Percentiles rank a stretch among this genome's conserved stretches.
Evolutionary conservation across 2,329 filamentous ascomycete species (phyloP).

Genomic region (Colletotrichum cordylinicola): DNA sequence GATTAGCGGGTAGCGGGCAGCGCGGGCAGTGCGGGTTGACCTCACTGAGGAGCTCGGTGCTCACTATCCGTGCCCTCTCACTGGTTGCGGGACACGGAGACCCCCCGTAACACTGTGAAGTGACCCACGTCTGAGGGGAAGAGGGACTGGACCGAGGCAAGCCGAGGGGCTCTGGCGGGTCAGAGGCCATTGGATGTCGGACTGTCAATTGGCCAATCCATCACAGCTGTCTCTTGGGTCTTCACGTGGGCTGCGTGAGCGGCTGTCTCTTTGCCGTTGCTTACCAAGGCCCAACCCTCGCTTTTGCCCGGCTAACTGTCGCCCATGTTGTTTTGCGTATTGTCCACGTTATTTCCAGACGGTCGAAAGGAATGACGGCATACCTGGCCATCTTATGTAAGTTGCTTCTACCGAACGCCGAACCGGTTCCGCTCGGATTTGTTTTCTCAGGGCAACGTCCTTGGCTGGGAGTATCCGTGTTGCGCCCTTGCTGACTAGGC

Average conservation of each 20-base stretch:
- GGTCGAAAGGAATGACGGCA: not conserved
- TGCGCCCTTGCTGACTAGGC: not conserved
- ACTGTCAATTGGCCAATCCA: constrained; percentile 22
- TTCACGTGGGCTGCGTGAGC: not conserved
- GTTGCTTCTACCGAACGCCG: not conserved
- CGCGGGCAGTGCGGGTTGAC: not conserved
- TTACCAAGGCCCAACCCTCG: constrained; percentile 12
- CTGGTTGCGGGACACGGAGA: not conserved
- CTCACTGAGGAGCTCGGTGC: not conserved
- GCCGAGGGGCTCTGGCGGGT: constrained; percentile 8
- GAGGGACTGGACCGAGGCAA: constrained; percentile 23
- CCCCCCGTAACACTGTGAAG: not conserved
- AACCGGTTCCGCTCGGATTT: constrained; percentile 1
- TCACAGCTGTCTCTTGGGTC: not conserved
- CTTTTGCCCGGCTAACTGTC: not conserved
- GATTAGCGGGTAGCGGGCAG: constrained; percentile 1
- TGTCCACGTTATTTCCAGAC: constrained; percentile 4
- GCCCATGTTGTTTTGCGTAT: not conserved
- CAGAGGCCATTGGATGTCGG: not conserved
- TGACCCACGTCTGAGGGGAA: constrained; percentile 3
- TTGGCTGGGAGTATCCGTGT: not conserved
- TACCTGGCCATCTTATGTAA: not conserved
- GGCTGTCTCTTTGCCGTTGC: not conserved
- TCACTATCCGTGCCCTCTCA: not conserved
- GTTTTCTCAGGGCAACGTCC: not conserved